phyloP scores from a whole-genome alignment of 768 basidiomycete species.

The Leccinum subtestaceum region DNA sequence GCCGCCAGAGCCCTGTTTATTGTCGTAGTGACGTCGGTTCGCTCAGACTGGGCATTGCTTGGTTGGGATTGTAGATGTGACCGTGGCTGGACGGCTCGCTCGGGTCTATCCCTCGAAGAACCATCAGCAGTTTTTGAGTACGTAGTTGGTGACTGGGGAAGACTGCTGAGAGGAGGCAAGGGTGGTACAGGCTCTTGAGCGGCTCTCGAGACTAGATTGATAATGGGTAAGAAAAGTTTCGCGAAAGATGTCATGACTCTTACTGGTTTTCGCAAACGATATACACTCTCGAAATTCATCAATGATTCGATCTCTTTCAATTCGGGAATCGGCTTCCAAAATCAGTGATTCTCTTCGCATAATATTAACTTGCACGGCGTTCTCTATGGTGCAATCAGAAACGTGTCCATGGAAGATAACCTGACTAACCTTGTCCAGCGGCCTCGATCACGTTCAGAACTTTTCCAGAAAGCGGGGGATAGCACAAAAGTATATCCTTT shows the following conservation, averaged over 20 bases:
- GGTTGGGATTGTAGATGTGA: slow-evolving; percentile 5
- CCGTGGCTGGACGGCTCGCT: slow-evolving; percentile 22
- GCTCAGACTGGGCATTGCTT: not conserved
- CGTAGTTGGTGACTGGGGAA: slow-evolving; percentile 26
- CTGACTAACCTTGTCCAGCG: slow-evolving; percentile 53
- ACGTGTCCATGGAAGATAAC: not conserved
- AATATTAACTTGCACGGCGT: slow-evolving; percentile 71
- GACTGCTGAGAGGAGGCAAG: slow-evolving; percentile 46
- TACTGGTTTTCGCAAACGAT: slow-evolving; percentile 72
- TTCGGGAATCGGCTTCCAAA: slow-evolving; percentile 57
- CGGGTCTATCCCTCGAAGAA: slow-evolving; percentile 17
- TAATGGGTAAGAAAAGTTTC: slow-evolving; percentile 4
- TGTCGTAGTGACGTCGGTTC: not conserved
- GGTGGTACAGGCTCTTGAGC: slow-evolving; percentile 69
- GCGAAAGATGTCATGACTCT: slow-evolving; percentile 27
- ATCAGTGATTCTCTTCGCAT: slow-evolving; percentile 85
- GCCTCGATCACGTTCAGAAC: slow-evolving; percentile 73
- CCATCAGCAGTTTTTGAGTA: not conserved
- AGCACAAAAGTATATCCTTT: slow-evolving; percentile 87
- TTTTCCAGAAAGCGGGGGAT: slow-evolving; percentile 94
- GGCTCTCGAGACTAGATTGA: slow-evolving; percentile 48
- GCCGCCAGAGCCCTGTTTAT: not conserved
- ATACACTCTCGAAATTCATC: slow-evolving; percentile 80
- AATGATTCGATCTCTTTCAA: slow-evolving; percentile 60
- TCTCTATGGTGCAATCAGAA: slow-evolving; percentile 47